Percentiles rank a stretch among this genome's conserved stretches.
phyloP scores from a whole-genome alignment of 1,284 basidiomycete species.

The Trametes sp. region DNA sequence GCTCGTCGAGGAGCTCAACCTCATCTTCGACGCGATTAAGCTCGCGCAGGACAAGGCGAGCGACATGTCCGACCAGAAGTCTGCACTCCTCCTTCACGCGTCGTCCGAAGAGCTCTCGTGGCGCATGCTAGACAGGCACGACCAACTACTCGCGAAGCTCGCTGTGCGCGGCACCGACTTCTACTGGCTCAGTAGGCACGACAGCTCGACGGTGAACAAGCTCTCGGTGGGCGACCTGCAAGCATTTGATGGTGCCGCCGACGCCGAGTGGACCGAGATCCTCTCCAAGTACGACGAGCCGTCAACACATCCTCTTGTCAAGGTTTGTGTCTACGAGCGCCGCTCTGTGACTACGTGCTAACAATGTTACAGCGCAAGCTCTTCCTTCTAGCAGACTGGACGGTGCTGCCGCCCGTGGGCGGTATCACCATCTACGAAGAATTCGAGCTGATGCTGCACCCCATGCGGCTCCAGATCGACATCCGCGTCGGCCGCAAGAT shows the following conservation, averaged over 20 bases:
- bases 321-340: slow-evolving; percentile 54
- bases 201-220: slow-evolving; percentile 87
- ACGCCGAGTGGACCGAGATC: slow-evolving; percentile 91
- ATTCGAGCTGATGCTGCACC: slow-evolving; percentile 87
- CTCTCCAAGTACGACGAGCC: slow-evolving; percentile 79
- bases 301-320: slow-evolving; percentile 68
- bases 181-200: slow-evolving; percentile 88
- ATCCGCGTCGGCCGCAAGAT: slow-evolving; percentile 83
- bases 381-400: slow-evolving; percentile 82
- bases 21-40: slow-evolving; percentile 91
- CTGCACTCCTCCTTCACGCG: slow-evolving; percentile 83
- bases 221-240: slow-evolving; percentile 81
- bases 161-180: slow-evolving; percentile 84
- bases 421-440: slow-evolving; percentile 92
- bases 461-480: slow-evolving; percentile 89
- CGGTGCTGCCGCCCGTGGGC: slow-evolving; percentile 87
- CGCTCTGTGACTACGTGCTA: not conserved
- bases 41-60: slow-evolving; percentile 81
- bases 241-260: slow-evolving; percentile 88
- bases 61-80: slow-evolving; percentile 78
- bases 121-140: slow-evolving; percentile 87
- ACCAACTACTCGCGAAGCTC: slow-evolving; percentile 86
- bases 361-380: slow-evolving; percentile 56
- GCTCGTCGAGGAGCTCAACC: slow-evolving; percentile 82
- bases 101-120: slow-evolving; percentile 91